Conservation (phyloP, 2,329 filamentous ascomycete genomes). For the Fusarium compactum region DNA sequence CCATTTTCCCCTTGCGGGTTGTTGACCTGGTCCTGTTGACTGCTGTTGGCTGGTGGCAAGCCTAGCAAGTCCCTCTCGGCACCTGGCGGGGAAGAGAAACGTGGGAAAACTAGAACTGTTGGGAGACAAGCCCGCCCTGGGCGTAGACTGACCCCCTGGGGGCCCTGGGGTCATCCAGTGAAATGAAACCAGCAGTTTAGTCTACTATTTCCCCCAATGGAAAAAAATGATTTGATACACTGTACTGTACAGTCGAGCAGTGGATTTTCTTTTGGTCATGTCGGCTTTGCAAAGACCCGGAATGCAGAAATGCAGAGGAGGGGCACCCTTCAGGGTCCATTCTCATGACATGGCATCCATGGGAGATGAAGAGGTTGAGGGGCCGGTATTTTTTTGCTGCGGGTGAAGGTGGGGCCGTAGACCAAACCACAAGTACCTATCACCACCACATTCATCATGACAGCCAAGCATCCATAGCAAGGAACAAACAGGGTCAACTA, state of each 20-base stretch:
- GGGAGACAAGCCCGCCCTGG: slow-evolving; percentile 42
- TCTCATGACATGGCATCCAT: slow-evolving; percentile 4
- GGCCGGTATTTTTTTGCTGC: slow-evolving; percentile 23
- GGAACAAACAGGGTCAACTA: neutral
- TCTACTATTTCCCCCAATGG: slow-evolving; percentile 39
- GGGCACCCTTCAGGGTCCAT: slow-evolving; percentile 34
- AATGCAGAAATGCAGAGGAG: slow-evolving; percentile 17
- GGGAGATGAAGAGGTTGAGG: slow-evolving; percentile 34
- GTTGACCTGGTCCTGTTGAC: slow-evolving; percentile 37
- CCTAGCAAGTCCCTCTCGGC: slow-evolving; percentile 42
- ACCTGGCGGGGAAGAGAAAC: slow-evolving; percentile 43
- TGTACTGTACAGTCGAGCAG: slow-evolving; percentile 1
- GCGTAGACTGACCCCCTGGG: slow-evolving; percentile 36
- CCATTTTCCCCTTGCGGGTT: slow-evolving; percentile 37
- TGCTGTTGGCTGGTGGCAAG: slow-evolving; percentile 46
- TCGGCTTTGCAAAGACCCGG: slow-evolving; percentile 28
- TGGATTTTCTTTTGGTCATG: slow-evolving; percentile 1
- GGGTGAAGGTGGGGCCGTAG: slow-evolving; percentile 27
- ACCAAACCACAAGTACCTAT: neutral
- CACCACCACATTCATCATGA: slow-evolving; percentile 3
- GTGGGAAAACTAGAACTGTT: slow-evolving; percentile 48
- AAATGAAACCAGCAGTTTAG: slow-evolving; percentile 4
- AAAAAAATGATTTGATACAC: slow-evolving; percentile 24
- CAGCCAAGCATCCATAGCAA: slow-evolving; percentile 5
- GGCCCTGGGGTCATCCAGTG: slow-evolving; percentile 9